A percentile compares a stretch with the other conserved stretches of the same genome.
Conservation (phyloP, 371 early-diverging fungal species). For the Mortierella sp. region DNA sequence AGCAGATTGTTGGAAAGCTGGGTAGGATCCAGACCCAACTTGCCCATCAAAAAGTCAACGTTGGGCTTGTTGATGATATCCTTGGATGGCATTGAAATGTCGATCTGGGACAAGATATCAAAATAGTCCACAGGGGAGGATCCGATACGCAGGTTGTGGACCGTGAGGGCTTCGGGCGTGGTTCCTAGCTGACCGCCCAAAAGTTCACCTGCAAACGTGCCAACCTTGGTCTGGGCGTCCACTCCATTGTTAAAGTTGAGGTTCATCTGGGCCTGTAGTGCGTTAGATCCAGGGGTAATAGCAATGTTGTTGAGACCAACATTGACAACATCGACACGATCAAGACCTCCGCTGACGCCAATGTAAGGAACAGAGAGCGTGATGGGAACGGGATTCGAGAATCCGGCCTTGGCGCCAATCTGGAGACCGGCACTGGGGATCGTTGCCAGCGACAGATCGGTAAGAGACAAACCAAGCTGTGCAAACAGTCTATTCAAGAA, state of each 20-base stretch:
- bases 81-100: slow-evolving; percentile 47
- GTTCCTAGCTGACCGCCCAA: slow-evolving; percentile 43
- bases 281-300: slow-evolving; percentile 35
- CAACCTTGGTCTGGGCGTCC: slow-evolving; percentile 40
- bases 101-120: slow-evolving; percentile 46
- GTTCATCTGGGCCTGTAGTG: slow-evolving; percentile 34
- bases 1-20: slow-evolving; percentile 23
- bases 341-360: slow-evolving; percentile 47
- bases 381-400: slow-evolving; percentile 52
- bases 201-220: slow-evolving; percentile 35
- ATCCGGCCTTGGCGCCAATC: slow-evolving; percentile 35
- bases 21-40: slow-evolving; percentile 28
- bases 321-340: slow-evolving; percentile 33
- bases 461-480: slow-evolving; percentile 40
- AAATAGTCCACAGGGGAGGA: slow-evolving; percentile 51
- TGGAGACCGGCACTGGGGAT: slow-evolving; percentile 51
- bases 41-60: slow-evolving; percentile 20
- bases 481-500: slow-evolving; percentile 23
- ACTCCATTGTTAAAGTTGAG: slow-evolving; percentile 47
- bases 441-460: slow-evolving; percentile 42
- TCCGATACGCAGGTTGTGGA: slow-evolving; percentile 51
- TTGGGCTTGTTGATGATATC: slow-evolving; percentile 40
- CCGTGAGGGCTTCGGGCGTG: slow-evolving; percentile 44
- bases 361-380: slow-evolving; percentile 50
- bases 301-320: slow-evolving; percentile 40